Base-by-base conservation (phyloP, 2,329 filamentous ascomycete species). In the Alternaria tenuissima region DNA sequence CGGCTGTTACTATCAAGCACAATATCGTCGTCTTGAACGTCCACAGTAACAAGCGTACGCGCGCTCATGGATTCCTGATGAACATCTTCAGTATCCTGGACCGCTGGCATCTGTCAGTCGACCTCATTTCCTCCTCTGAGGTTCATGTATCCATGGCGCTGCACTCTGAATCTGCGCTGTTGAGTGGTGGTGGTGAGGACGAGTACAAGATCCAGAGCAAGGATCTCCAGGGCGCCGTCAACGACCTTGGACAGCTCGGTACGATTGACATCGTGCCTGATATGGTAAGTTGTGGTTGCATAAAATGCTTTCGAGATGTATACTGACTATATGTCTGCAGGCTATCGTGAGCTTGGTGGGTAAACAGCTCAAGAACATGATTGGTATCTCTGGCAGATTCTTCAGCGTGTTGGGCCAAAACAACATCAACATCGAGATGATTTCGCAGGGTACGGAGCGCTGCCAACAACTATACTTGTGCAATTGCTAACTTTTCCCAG, bases 341-440 rank as follows among this genome's bases (percentile, higher is more conserved):
- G 93, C 94, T 8, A 99, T 99, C 75, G 85, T 99, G 62, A 97
- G 93, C 73, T 82, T 99, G 53, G 94, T 99, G 0, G 95, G 95
- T 49, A 92, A 92, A 62, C 93, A 98, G 80, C 92, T 99, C 89
- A 96, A 97, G 84, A 95, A 97, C 79, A 97, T 98, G 93, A 79
- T 84, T 57, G 95, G 95, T 63, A 93, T 99, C 64, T 92, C 92
- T 7, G 95, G 95, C 28, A 89, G 87, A 70, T 98, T 99, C 91
- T 98, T 99, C 80, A 92, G 91, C 48, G 96, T 94, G 1, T 84
- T 99, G 18, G 95, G 95, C 43, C 92, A 97, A 76, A 91, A 97
- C 77, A 91, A 92, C 71, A 89, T 99, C 75, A 99, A 99, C 78
- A 93, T 99, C 70, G 95, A 99, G 82, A 99, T 99, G 95, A 99